phyloP scores from a whole-genome alignment of 768 basidiomycete genomes.

The Phanerochaete carnosa region DNA sequence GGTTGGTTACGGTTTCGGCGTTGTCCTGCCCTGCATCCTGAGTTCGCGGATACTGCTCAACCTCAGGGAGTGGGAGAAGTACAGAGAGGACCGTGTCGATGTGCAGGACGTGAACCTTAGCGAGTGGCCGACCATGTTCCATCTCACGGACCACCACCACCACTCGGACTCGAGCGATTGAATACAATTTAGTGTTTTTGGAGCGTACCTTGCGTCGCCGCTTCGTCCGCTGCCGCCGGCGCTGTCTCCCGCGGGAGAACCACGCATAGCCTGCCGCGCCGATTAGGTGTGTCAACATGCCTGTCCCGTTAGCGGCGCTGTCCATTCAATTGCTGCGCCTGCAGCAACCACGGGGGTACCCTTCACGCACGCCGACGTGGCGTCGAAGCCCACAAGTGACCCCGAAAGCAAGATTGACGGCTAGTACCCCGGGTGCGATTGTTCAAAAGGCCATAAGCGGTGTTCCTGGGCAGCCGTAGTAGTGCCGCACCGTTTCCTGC shows the following conservation, averaged over 20 bases:
- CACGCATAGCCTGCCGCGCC: slow-evolving; percentile 12
- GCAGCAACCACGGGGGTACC: too few relatives aligned
- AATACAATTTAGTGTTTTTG: neutral
- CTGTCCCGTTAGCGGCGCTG: slow-evolving; percentile 10
- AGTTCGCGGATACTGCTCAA: slow-evolving; percentile 13
- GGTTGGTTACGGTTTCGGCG: slow-evolving; percentile 7
- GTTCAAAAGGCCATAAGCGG: too few relatives aligned
- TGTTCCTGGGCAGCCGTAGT: too few relatives aligned
- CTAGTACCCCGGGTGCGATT: too few relatives aligned
- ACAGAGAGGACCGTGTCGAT: slow-evolving; percentile 5
- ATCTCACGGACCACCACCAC: slow-evolving; percentile 4
- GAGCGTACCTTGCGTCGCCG: neutral
- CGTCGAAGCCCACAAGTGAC: too few relatives aligned
- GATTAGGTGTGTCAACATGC: slow-evolving; percentile 19
- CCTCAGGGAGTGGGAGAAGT: slow-evolving; percentile 7
- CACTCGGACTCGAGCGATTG: neutral
- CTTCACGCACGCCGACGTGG: too few relatives aligned
- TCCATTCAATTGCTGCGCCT: neutral
- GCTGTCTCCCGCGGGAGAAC: neutral
- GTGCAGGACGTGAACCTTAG: slow-evolving; percentile 9
- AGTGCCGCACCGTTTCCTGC: too few relatives aligned
- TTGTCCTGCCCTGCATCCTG: slow-evolving; percentile 11
- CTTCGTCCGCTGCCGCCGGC: neutral
- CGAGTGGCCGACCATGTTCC: slow-evolving; percentile 18
- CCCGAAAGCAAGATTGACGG: too few relatives aligned